These are phyloP conservation scores for Citrus hindsii DNA, from an alignment of 345 rosid species.

Conservation along the genomic window DNA sequence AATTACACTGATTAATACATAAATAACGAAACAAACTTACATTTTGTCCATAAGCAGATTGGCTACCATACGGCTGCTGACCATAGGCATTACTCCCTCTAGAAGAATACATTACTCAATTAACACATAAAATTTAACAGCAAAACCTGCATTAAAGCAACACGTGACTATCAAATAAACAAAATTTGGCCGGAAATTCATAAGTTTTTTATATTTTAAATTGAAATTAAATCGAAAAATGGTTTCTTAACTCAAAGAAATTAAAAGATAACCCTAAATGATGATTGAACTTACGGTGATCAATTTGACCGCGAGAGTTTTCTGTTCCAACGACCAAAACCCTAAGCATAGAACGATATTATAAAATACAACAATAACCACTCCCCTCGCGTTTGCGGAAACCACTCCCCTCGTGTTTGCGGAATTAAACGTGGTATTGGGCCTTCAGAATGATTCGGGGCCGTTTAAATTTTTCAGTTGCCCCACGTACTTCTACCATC, in stretches of 20 bases:
- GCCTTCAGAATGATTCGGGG: not conserved
- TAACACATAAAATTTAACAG: slow-evolving; percentile 16
- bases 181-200: not conserved
- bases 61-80: slow-evolving; percentile 64
- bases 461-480: no score
- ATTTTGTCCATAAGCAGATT: slow-evolving; percentile 78
- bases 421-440: not conserved
- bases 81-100: slow-evolving; percentile 78
- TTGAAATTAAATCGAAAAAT: no score
- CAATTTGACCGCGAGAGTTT: not conserved
- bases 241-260: not conserved
- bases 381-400: no score
- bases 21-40: slow-evolving; percentile 37
- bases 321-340: not conserved
- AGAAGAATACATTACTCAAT: slow-evolving; percentile 58
- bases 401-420: no score
- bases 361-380: not conserved
- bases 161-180: not conserved
- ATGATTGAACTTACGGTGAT: not conserved
- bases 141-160: slow-evolving; percentile 9
- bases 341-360: not conserved
- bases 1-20: not conserved
- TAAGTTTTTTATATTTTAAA: not conserved
- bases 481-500: no score
- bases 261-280: not conserved